Evolutionary conservation across 1,284 basidiomycete species (phyloP), one percentile per base, ranked within the genome.

Genomic region (Stygiomarasmius scandens): DNA sequence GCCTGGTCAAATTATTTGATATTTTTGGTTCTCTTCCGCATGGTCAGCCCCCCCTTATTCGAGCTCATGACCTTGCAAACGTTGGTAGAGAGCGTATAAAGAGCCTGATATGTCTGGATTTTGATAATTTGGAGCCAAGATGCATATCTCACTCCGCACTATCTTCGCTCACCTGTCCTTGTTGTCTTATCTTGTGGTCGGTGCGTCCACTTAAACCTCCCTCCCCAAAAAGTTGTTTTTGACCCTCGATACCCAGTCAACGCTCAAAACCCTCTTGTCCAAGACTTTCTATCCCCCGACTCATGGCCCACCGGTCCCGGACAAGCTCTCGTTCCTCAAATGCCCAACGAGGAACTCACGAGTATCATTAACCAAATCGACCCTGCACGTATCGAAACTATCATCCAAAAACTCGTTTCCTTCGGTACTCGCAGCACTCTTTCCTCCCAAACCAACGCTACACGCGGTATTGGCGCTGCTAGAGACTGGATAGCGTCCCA

Each of bases 341-440:
- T 70, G 36, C 79, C 80, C 12, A 69, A 76, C 49, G 29, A 60
- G 4, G 80, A 83, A 61, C 75, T 83, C 34, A 67, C 66, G 3
- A 58, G 65, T 2, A 81, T 82, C 59, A 73, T 83, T 61, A 66
- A 70, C 19, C 66, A 78, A 58, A 75, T 84, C 61, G 75, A 80
- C 63, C 70, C 77, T 1, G 64, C 66, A 23, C 76, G 77, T 29
- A 75, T 83, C 52, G 60, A 79, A 59, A 67, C 74, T 19, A 83
- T 71, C 49, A 81, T 83, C 61, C 67, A 67, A 50, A 81, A 80
- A 62, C 78, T 84, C 34, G 78, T 79, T 45, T 79, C 80, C 32
- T 82, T 83, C 62, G 82, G 81, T 20, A 84, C 81, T 19, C 74
- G 81, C 12, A 74, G 78, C 67, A 83, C 81, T 23, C 71, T 78